Percentiles rank a stretch among this genome's conserved stretches.
These are phyloP conservation scores for Russula earlei DNA, from an alignment of 768 basidiomycete genomes.

Conservation along the genomic window DNA sequence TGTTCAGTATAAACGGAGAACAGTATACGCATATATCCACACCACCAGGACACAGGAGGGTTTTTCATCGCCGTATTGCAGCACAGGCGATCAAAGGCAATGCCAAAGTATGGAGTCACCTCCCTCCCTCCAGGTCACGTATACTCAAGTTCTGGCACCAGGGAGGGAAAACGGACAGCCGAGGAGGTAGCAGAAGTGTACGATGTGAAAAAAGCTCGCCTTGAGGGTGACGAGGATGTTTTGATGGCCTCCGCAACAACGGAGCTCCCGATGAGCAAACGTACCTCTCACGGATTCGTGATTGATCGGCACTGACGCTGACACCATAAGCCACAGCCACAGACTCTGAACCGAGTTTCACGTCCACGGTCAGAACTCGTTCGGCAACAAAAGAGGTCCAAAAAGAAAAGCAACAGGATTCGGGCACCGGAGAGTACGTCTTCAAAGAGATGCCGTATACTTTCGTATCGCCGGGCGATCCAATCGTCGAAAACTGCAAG, in stretches of 20 bases:
- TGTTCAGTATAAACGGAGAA: neutral
- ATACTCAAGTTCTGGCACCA: slow-evolving; percentile 12
- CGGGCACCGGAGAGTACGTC: slow-evolving; percentile 22
- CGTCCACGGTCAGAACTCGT: neutral
- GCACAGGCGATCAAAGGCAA: slow-evolving; percentile 29
- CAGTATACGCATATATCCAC: slow-evolving; percentile 87
- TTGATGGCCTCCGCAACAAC: slow-evolving; percentile 1
- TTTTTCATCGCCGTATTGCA: slow-evolving; percentile 94
- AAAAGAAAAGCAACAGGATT: slow-evolving; percentile 20
- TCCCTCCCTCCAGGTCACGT: neutral
- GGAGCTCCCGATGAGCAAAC: neutral
- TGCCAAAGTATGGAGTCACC: neutral
- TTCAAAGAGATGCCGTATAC: slow-evolving; percentile 88
- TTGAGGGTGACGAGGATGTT: slow-evolving; percentile 28
- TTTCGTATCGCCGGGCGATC: slow-evolving; percentile 63
- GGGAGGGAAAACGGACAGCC: slow-evolving; percentile 41
- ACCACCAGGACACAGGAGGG: slow-evolving; percentile 92
- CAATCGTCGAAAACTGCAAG: slow-evolving; percentile 64
- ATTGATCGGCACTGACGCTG: neutral
- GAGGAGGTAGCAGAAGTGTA: slow-evolving; percentile 38
- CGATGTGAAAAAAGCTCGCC: slow-evolving; percentile 43
- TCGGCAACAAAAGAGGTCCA: slow-evolving; percentile 14
- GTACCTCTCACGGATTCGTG: neutral
- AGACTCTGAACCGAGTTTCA: neutral
- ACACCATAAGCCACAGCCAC: neutral